Evolutionary conservation across 495 filamentous ascomycete genomes (phyloP), one percentile per base, ranked within the genome.

Genomic region (Penicilliopsis zonata): DNA sequence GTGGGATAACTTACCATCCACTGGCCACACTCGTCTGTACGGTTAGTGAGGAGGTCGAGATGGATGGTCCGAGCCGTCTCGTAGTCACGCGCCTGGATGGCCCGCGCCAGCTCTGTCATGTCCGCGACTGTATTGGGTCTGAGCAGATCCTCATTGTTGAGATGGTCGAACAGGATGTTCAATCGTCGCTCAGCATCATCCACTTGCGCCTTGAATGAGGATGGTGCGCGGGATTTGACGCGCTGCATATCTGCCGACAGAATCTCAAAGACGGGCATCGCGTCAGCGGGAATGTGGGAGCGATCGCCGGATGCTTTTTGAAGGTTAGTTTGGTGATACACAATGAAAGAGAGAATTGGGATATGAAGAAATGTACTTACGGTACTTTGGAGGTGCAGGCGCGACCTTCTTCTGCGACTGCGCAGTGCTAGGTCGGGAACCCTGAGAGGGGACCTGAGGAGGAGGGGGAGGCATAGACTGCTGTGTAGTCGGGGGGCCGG

Each of bases 71-170:
- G 59, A 2, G 90, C 90, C n/a, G 65, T 65, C 26, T 80, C 76
- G 38, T 82, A 95, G 40, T 94, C 65, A 55, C 74, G 79, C 0
- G 49, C 57, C 38, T 79, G 71, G 12, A 96, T 47, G 7, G 79
- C 78, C 36, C 67, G 57, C 9, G 80, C 72, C 13, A 90, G 53
- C 47, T 80, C 66, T 20, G 62, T 57, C 70, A 85, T 69, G 30
- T 77, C 68, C 36, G 74, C 59, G 26, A 95, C 63, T 5, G 88
- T 94, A 44, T 87, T 84, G 17, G 76, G 68, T 50, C 77, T 82
- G 31, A 95, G 65, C 15, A 98, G 61, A 37, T 94, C 85, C 46
- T 83, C 81, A 46, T 96, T 96, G 65, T 96, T 96, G 31, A 98
- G 65, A 54, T 94, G 86, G 47, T 96, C 86, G 57, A 94, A 98